Evolutionary conservation across 2,329 filamentous ascomycete genomes (phyloP).

Genomic region (Colletotrichum sp.): DNA sequence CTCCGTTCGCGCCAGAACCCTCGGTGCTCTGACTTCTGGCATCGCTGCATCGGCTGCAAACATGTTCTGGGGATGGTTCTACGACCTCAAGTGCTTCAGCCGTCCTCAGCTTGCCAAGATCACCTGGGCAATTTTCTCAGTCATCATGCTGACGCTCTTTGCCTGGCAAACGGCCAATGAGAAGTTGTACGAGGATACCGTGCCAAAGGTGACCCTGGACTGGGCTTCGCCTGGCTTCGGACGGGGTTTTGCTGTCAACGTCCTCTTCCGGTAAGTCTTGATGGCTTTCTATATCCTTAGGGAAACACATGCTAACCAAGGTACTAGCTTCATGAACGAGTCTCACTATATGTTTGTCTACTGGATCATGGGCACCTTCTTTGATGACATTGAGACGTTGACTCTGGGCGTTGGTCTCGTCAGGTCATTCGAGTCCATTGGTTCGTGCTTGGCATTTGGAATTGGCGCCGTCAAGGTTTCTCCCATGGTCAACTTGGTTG

Average conservation of each 20-base stretch:
- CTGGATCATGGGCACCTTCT: slow-evolving; percentile 56
- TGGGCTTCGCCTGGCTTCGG: slow-evolving; percentile 50
- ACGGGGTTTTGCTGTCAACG: slow-evolving; percentile 51
- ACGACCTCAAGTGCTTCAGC: slow-evolving; percentile 45
- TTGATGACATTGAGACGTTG: slow-evolving; percentile 55
- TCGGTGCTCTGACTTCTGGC: slow-evolving; percentile 50
- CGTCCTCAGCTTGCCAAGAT: slow-evolving; percentile 46
- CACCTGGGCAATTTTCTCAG: slow-evolving; percentile 45
- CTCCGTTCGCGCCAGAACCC: slow-evolving; percentile 51
- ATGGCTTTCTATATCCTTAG: fast-evolving
- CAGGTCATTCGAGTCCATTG: slow-evolving; percentile 53
- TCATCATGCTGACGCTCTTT: slow-evolving; percentile 47
- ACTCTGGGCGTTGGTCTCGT: slow-evolving; percentile 53
- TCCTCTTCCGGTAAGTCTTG: slow-evolving; percentile 44
- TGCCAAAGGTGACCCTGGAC: slow-evolving; percentile 45
- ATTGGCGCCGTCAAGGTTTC: slow-evolving; percentile 50
- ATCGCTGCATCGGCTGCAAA: slow-evolving; percentile 50
- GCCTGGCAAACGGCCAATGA: slow-evolving; percentile 55
- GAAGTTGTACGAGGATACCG: slow-evolving; percentile 44
- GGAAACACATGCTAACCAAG: background rate
- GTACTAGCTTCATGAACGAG: slow-evolving; percentile 50
- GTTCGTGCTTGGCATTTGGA: slow-evolving; percentile 50
- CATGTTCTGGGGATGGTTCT: slow-evolving; percentile 55
- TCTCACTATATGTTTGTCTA: slow-evolving; percentile 57
- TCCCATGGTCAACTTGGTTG: slow-evolving; percentile 53